These are phyloP conservation scores for Dactylella cylindrospora DNA, from an alignment of 2,329 filamentous ascomycete genomes.

Conservation along the genomic window DNA sequence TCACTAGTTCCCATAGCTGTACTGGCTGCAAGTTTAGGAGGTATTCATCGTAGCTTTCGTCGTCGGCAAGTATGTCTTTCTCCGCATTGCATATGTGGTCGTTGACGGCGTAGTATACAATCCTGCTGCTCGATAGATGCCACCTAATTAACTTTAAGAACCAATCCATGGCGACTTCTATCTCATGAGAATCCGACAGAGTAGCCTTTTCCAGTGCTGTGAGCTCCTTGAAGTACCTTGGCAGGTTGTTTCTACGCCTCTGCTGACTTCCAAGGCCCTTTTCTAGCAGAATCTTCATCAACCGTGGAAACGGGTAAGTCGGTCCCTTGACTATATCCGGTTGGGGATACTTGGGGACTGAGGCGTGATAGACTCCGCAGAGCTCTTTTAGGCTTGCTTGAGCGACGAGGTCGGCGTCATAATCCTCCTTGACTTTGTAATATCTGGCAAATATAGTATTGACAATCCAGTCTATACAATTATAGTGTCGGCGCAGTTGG, in stretches of 20 bases:
- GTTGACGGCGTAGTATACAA: conserved; percentile 23
- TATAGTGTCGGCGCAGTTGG: conserved; percentile 13
- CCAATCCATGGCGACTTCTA: conserved; percentile 7
- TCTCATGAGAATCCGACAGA: not conserved
- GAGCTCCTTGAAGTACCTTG: not conserved
- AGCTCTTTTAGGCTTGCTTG: too few species aligned
- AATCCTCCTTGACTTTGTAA: not conserved
- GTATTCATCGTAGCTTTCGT: conserved; percentile 6
- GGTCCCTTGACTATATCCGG: conserved; percentile 3
- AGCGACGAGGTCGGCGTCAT: not conserved
- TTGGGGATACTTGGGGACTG: not conserved
- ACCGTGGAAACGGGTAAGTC: conserved; percentile 18
- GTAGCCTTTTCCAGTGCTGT: not conserved
- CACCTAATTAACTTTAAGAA: conserved; percentile 18
- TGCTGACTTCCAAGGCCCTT: conserved; percentile 13
- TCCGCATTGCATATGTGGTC: conserved; percentile 6
- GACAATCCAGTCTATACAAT: conserved; percentile 25
- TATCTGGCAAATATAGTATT: conserved; percentile 4
- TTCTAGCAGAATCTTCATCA: conserved; percentile 20
- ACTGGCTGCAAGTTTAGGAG: conserved; percentile 6
- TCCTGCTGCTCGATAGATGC: conserved; percentile 10
- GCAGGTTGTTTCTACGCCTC: conserved; percentile 17
- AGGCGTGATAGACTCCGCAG: too few species aligned
- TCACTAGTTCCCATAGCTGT: conserved; percentile 36
- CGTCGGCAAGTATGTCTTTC: conserved; percentile 1